Percentiles rank a stretch among this genome's conserved stretches.
Evolutionary conservation across 345 rosid genomes (phyloP).

Genomic region (Mangifera indica): DNA sequence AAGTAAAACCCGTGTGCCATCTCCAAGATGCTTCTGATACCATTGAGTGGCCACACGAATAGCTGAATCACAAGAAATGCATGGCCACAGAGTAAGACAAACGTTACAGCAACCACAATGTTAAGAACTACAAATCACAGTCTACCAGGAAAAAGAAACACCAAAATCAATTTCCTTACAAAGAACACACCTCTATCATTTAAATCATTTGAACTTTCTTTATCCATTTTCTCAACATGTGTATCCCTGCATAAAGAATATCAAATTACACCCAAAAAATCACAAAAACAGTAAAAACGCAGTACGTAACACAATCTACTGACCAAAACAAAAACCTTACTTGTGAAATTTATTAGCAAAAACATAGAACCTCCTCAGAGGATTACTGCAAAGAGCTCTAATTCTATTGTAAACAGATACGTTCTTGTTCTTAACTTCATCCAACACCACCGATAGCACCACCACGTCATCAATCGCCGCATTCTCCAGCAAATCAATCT

Average conservation of each 20-base stretch:
- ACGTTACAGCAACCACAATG: background rate
- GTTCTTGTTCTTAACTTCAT: constrained; percentile 94
- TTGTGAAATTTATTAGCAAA: constrained; percentile 92
- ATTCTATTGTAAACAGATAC: constrained; percentile 68
- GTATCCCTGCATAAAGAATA: constrained; percentile 56
- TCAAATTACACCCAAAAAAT: background rate
- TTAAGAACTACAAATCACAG: background rate
- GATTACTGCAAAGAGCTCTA: constrained; percentile 72
- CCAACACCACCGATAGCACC: constrained; percentile 74
- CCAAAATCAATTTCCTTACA: constrained; percentile 7
- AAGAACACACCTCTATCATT: constrained; percentile 86
- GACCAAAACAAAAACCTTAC: constrained; percentile 33
- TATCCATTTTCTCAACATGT: constrained; percentile 71
- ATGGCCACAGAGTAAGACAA: background rate
- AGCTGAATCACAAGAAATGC: constrained; percentile 48
- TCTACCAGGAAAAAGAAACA: background rate
- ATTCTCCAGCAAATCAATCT: constrained; percentile 98
- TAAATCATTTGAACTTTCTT: constrained; percentile 84
- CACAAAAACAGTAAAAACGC: background rate
- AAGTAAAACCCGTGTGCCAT: constrained; percentile 60
- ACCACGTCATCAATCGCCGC: constrained; percentile 80
- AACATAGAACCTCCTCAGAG: constrained; percentile 68
- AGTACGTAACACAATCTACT: background rate
- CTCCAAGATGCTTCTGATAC: constrained; percentile 92
- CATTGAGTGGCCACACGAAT: constrained; percentile 84